Evolutionary conservation across 2,329 filamentous ascomycete genomes (phyloP).

Genomic region (Cordyceps javanica): DNA sequence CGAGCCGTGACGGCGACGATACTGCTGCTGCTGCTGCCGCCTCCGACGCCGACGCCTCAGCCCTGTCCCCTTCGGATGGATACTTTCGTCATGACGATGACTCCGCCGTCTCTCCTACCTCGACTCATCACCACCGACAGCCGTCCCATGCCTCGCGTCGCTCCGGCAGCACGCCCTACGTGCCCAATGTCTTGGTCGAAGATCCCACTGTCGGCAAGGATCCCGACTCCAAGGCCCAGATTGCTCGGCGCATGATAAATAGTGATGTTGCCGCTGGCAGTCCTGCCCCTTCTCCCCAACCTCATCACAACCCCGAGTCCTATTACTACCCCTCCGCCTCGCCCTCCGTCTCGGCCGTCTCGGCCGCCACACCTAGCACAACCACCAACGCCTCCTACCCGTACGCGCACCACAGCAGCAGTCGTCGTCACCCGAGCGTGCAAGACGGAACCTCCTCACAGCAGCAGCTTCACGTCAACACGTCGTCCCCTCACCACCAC

Average conservation of each 20-base stretch:
- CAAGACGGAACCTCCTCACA: constrained; percentile 13
- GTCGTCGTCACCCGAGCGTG: constrained; percentile 15
- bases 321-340: not conserved
- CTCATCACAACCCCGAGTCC: constrained; percentile 9
- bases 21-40: too few relatives aligned
- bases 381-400: constrained; percentile 8
- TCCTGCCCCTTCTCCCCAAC: constrained; percentile 11
- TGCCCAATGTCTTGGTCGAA: constrained; percentile 43
- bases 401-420: constrained; percentile 1
- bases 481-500: not conserved
- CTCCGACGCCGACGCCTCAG: constrained; percentile 11
- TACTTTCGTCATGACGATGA: constrained; percentile 38
- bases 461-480: constrained; percentile 7
- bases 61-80: constrained; percentile 45
- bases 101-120: constrained; percentile 19
- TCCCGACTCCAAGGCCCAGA: constrained; percentile 34
- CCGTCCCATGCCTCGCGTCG: constrained; percentile 17
- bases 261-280: constrained; percentile 13
- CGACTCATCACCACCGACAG: constrained; percentile 16
- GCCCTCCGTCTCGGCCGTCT: constrained; percentile 6
- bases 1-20: constrained; percentile 13
- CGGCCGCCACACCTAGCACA: constrained; percentile 9
- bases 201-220: constrained; percentile 39
- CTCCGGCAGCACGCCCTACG: constrained; percentile 33
- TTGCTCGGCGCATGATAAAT: constrained; percentile 34